Evolutionary conservation across 768 basidiomycete genomes (phyloP).

Genomic region (Rhizopogon rudus): DNA sequence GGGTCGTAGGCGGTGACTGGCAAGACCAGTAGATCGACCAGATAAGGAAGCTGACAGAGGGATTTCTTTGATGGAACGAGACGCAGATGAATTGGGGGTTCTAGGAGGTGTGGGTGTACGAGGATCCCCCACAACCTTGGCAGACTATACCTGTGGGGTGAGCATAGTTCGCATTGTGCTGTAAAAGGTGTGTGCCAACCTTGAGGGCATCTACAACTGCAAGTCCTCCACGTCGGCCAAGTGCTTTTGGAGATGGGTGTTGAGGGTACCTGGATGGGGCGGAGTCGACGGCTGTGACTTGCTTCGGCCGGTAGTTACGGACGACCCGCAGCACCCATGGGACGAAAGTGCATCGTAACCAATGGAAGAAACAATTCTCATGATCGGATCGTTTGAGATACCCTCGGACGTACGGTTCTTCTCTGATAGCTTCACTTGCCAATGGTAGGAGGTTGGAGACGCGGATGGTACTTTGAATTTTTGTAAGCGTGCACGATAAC

Average conservation of each 20-base stretch:
- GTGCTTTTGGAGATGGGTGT: conserved; percentile 7
- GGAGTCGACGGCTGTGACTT: not conserved
- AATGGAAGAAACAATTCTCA: no score
- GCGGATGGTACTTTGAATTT: conserved; percentile 4
- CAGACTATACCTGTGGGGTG: not conserved
- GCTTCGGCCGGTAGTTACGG: not conserved
- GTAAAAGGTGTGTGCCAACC: not conserved
- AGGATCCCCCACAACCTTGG: not conserved
- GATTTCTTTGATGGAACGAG: conserved; percentile 2
- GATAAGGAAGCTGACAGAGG: conserved; percentile 7
- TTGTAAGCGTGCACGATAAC: not conserved
- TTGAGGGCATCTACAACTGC: conserved; percentile 10
- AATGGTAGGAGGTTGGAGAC: conserved; percentile 15
- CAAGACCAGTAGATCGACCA: conserved; percentile 8
- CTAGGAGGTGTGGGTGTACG: not conserved
- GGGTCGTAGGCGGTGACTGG: conserved; percentile 4
- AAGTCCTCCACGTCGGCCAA: conserved; percentile 17
- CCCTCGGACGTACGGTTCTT: conserved; percentile 23
- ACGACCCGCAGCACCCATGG: not conserved
- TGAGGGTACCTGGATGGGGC: not conserved
- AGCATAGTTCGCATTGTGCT: not conserved
- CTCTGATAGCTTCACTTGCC: conserved; percentile 22
- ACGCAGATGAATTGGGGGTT: not conserved
- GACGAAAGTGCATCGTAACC: not conserved
- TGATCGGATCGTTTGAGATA: conserved; percentile 17